Evolutionary conservation across 768 basidiomycete species (phyloP).

Genomic region (Russula emetica): DNA sequence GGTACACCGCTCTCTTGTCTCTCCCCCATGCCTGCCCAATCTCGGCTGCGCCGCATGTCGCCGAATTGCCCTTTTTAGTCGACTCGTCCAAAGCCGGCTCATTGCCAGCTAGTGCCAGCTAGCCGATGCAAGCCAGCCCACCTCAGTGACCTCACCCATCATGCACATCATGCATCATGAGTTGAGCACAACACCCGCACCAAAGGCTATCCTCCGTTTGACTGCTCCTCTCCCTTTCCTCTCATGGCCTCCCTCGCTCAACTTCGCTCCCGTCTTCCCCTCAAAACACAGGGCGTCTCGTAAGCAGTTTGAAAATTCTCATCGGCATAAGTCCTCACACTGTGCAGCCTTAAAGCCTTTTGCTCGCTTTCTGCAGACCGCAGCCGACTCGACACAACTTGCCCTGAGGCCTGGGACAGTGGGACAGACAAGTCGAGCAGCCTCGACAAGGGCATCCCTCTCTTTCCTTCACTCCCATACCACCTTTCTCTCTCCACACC

Average conservation of each 20-base stretch:
- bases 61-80: too few species aligned
- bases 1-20: too few species aligned
- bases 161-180: too few species aligned
- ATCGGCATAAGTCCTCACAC: neutral
- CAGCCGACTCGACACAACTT: slow-evolving; percentile 75
- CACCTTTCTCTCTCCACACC: neutral
- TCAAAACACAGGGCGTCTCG: neutral
- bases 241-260: slow-evolving; percentile 21
- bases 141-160: too few species aligned
- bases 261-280: slow-evolving; percentile 13
- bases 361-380: slow-evolving; percentile 68
- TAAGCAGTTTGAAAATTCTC: neutral
- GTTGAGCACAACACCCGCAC: too few species aligned
- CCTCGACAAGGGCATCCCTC: neutral
- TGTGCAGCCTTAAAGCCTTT: slow-evolving; percentile 32
- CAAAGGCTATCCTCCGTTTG: too few species aligned
- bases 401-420: slow-evolving; percentile 35
- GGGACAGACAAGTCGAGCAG: too few species aligned
- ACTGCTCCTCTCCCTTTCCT: neutral
- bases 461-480: neutral
- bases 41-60: too few species aligned
- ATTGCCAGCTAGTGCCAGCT: too few species aligned
- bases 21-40: too few species aligned
- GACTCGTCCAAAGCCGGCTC: too few species aligned
- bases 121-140: too few species aligned